Conservation (phyloP, 306 rosid species). For the Vigna mungo region DNA sequence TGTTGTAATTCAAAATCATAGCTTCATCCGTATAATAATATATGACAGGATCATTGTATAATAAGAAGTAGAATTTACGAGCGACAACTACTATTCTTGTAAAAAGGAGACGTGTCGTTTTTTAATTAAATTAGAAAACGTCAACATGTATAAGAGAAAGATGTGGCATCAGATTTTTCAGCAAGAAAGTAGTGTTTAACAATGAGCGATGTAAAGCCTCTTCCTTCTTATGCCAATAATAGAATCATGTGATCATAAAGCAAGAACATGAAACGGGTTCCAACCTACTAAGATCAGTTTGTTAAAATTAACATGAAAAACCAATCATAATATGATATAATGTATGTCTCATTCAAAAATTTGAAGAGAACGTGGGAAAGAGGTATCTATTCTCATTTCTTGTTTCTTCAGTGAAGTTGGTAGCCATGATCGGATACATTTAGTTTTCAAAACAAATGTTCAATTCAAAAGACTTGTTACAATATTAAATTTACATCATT, state of each 20-base stretch:
- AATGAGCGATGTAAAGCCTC: neutral
- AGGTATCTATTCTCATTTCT: slow-evolving; percentile 24
- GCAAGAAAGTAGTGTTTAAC: too few relatives aligned
- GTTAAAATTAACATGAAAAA: slow-evolving; percentile 5
- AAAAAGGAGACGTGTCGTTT: too few relatives aligned
- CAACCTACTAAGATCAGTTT: too few relatives aligned
- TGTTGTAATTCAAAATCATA: too few relatives aligned
- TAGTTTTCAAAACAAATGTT: slow-evolving; percentile 18
- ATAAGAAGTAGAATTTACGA: too few relatives aligned
- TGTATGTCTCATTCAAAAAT: slow-evolving; percentile 33
- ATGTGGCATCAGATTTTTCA: neutral
- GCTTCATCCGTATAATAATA: too few relatives aligned
- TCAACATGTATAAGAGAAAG: neutral
- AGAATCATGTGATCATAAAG: neutral
- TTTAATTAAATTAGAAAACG: neutral
- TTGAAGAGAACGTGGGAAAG: slow-evolving; percentile 8
- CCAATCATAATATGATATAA: neutral
- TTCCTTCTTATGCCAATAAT: neutral
- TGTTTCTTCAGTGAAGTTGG: slow-evolving; percentile 11
- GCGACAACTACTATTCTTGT: too few relatives aligned
- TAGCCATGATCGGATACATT: slow-evolving; percentile 11
- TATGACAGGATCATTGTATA: too few relatives aligned
- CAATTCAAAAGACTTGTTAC: slow-evolving; percentile 19
- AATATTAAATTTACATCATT: slow-evolving; percentile 12
- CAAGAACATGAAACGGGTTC: too few relatives aligned